phyloP scores from a whole-genome alignment of 1,139 yeast species.

The Suhomyces ambrosiae region DNA sequence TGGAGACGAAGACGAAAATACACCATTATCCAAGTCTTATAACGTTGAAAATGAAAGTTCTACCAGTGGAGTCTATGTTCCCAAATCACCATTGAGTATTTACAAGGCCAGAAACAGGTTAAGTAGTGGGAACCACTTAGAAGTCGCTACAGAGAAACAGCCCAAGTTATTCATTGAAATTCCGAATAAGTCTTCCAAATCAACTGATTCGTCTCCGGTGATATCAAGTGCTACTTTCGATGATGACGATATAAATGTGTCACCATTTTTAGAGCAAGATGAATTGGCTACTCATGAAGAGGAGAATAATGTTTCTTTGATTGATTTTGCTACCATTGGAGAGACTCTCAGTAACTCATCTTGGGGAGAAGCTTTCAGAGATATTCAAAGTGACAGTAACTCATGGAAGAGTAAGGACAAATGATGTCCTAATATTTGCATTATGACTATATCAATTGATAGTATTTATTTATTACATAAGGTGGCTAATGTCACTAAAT shows the following conservation, averaged over 20 bases:
- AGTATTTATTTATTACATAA: too few species aligned
- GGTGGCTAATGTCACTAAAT: too few species aligned
- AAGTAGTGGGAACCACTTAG: conserved; percentile 5
- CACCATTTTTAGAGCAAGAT: conserved; percentile 13
- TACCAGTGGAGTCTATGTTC: conserved; percentile 32
- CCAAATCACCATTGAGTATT: conserved; percentile 34
- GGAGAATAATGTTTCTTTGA: conserved; percentile 19
- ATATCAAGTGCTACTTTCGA: conserved; percentile 4
- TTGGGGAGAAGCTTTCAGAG: conserved; percentile 33
- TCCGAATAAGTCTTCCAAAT: conserved; percentile 15
- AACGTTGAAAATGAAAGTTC: conserved; percentile 14
- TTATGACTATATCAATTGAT: too few species aligned
- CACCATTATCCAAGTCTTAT: conserved; percentile 12
- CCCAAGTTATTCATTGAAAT: conserved; percentile 26
- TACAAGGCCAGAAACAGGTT: conserved; percentile 21
- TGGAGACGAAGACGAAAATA: conserved; percentile 8
- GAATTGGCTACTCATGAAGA: conserved; percentile 10
- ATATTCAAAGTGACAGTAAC: conserved; percentile 16
- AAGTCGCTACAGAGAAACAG: conserved; percentile 8
- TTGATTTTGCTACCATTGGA: conserved; percentile 29
- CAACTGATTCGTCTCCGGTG: conserved; percentile 8
- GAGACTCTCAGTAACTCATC: conserved; percentile 28
- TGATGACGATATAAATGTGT: conserved; percentile 14
- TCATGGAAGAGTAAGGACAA: conserved; percentile 1
- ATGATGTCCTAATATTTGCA: too few species aligned